Evolutionary conservation across 2,329 filamentous ascomycete species (phyloP).

Genomic region (Trichoderma harzianum): DNA sequence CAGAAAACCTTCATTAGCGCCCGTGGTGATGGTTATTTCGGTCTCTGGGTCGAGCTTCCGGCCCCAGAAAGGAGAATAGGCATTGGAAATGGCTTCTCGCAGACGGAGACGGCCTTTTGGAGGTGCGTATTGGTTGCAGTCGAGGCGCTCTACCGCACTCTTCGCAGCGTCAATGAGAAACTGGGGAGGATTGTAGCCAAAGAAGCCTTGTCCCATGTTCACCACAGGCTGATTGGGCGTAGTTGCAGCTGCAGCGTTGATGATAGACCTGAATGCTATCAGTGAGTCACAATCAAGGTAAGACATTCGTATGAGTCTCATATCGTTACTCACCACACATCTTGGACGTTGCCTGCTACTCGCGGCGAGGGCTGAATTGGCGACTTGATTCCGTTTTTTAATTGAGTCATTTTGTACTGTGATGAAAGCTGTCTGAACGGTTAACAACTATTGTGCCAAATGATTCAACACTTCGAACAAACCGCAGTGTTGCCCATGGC

Average conservation of each 20-base stretch:
- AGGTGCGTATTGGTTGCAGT: constrained; percentile 5
- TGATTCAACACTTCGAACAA: not conserved
- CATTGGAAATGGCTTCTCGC: not conserved
- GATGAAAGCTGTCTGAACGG: not conserved
- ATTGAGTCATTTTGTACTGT: not conserved
- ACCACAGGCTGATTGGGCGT: not conserved
- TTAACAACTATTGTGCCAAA: not conserved
- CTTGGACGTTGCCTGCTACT: not conserved
- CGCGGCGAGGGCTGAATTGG: not conserved
- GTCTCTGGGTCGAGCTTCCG: not conserved
- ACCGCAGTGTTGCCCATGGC: not conserved
- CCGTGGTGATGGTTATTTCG: not conserved
- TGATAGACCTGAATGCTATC: not conserved
- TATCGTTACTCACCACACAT: not conserved
- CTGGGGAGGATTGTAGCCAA: constrained; percentile 6
- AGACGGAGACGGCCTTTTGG: constrained; percentile 3
- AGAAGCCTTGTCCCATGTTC: constrained; percentile 9
- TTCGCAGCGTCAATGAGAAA: constrained; percentile 5
- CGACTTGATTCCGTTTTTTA: constrained; percentile 3
- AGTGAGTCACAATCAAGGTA: not conserved
- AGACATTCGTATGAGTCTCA: not conserved
- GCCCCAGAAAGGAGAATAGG: constrained; percentile 6
- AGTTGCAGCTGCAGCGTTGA: constrained; percentile 3
- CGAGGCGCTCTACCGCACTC: not conserved
- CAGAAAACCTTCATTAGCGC: constrained; percentile 4